Evolutionary conservation across 2,329 filamentous ascomycete species (phyloP), one percentile per base, ranked within the genome.

Genomic region (Escovopsis sp.): DNA sequence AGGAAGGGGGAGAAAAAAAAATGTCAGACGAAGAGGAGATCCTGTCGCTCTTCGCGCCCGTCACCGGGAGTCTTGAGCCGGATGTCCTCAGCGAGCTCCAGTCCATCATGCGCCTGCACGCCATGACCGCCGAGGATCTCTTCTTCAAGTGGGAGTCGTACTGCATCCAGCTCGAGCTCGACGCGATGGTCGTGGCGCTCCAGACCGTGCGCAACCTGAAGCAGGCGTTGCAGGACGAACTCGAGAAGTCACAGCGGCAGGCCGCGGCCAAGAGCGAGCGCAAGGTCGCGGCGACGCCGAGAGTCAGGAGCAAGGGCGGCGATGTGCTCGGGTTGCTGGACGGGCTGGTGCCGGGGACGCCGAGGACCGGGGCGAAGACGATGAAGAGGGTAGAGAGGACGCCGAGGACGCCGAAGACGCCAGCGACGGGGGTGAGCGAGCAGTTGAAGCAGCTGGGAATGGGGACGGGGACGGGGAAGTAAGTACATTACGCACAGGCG

Each of bases 81-180:
- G 89, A 96, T 59, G 74, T 96, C 43, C 66, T 86, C 48, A 67
- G 72, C 41, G 88, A 95, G 64, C 69, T 98, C 50, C 74, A 82
- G 57, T 93, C 86, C 44, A 93, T 94, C 57, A 74, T 91, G 65
- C 79, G 81, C 42, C 70, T 96, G 45, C 85, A 95, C 63, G 78
- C 77, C 38, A 73, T 96, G 46, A 76, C 79, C 13, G 71, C 79
- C 30, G 80, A 96, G 59, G 91, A 96, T 57, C 70, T 96, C 24
- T 95, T 86, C 62, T 95, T 86, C 76, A 96, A 96, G 71, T 98
- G 91, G 91, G 91, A 98, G 61, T 89, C 87, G 1, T 96, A 95
- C 69, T 88, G 84, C 61, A 81, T 98, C 58, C 94, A 89, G 62
- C 87, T 96, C 79, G 85, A 88, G 20, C 67, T 76, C 38, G 85